A percentile compares a stretch with the other conserved stretches of the same genome.
phyloP scores from a whole-genome alignment of 352 stramenopile species.

The Globisporangium perplexum region DNA sequence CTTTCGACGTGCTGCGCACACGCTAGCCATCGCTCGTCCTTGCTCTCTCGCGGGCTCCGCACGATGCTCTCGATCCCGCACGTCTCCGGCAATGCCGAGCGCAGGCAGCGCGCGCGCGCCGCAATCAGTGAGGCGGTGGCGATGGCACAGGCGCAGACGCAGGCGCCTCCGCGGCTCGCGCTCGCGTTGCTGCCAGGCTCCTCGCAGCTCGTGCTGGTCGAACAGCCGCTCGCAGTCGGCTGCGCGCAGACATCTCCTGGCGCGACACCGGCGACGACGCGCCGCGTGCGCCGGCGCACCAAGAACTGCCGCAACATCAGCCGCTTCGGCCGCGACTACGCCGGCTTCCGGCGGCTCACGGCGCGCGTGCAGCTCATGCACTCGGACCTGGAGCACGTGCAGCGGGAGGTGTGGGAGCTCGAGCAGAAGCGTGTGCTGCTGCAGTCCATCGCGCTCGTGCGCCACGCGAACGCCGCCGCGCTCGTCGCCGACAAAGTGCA shows the following conservation, averaged over 20 bases:
- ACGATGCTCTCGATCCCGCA: conserved; percentile 25
- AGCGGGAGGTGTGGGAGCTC: conserved; percentile 34
- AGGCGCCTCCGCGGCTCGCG: neutral
- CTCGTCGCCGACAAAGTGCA: conserved; percentile 34
- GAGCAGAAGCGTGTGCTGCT: conserved; percentile 39
- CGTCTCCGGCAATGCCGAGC: conserved; percentile 13
- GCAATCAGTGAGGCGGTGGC: neutral
- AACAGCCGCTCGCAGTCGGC: neutral
- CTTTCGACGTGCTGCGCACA: neutral
- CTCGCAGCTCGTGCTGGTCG: conserved; percentile 11
- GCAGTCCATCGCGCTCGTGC: conserved; percentile 33
- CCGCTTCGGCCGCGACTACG: conserved; percentile 22
- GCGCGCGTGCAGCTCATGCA: conserved; percentile 22
- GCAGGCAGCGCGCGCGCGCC: conserved; percentile 1
- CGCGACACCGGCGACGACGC: too few species aligned
- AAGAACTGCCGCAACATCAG: conserved; percentile 42
- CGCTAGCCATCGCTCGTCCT: neutral
- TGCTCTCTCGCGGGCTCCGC: conserved; percentile 1
- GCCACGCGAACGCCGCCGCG: conserved; percentile 31
- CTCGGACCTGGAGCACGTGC: conserved; percentile 23
- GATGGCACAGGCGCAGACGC: neutral
- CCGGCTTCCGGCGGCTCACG: conserved; percentile 26
- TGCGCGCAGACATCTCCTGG: too few species aligned
- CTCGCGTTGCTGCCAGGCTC: conserved; percentile 9
- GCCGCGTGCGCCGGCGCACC: conserved; percentile 17